A percentile compares a stretch with the other conserved stretches of the same genome.
Evolutionary conservation across 164 flowering plant genomes (phyloP).

Genomic region (Brasenia schreberi): DNA sequence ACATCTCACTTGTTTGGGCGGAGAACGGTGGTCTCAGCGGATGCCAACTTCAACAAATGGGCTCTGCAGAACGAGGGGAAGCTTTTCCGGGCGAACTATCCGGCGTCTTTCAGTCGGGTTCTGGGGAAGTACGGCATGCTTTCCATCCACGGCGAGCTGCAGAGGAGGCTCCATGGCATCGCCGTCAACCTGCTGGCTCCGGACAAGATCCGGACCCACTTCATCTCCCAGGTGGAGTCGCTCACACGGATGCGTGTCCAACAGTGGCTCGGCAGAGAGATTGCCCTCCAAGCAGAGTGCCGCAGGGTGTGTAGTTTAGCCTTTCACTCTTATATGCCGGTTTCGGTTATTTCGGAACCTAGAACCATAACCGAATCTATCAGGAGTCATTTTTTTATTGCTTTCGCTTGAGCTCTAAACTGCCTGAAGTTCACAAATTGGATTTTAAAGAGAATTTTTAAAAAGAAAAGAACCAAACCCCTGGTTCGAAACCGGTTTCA

Average conservation of each 20-base stretch:
- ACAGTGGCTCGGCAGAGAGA: neutral
- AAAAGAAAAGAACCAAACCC: too few relatives aligned
- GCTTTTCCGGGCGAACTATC: neutral
- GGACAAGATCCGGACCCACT: neutral
- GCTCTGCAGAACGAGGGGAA: conserved; percentile 1
- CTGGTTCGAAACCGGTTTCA: too few relatives aligned
- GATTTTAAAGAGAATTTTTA: too few relatives aligned
- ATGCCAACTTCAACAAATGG: conserved; percentile 3
- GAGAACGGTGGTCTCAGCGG: neutral
- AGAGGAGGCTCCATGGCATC: conserved; percentile 1
- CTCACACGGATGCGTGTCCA: neutral
- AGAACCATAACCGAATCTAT: neutral
- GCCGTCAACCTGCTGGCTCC: conserved; percentile 1
- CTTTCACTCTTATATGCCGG: neutral
- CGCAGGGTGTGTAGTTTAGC: neutral
- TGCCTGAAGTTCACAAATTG: too few relatives aligned
- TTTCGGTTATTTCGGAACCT: too few relatives aligned
- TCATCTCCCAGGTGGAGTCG: neutral
- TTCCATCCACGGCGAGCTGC: conserved; percentile 1
- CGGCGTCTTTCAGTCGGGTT: neutral
- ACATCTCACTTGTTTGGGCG: neutral
- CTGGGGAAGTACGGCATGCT: conserved; percentile 1
- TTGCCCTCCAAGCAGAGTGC: neutral
- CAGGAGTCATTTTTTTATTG: neutral
- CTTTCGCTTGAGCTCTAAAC: too few relatives aligned